Evolutionary conservation across 1,284 basidiomycete genomes (phyloP).

Genomic region (Trametes polyzona): DNA sequence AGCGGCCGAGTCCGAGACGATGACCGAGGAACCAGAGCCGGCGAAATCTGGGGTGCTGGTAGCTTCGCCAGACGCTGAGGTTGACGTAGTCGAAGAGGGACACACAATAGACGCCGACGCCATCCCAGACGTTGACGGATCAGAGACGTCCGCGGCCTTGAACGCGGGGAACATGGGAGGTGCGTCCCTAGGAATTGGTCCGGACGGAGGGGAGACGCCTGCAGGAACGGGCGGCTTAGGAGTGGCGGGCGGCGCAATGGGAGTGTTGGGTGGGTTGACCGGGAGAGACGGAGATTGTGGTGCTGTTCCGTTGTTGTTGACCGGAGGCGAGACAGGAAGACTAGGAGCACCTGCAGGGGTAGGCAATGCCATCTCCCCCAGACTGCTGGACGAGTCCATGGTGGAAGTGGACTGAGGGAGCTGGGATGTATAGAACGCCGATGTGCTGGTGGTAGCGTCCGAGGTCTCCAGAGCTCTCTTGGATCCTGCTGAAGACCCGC

Average conservation of each 20-base stretch:
- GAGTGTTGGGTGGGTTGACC: slow-evolving; percentile 15
- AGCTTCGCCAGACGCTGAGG: not conserved
- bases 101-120: not conserved
- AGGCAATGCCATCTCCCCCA: not conserved
- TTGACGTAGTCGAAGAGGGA: not conserved
- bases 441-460: not conserved
- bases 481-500: not conserved
- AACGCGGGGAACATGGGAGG: slow-evolving; percentile 14
- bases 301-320: not conserved
- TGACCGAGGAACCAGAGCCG: not conserved
- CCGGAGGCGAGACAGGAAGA: not conserved
- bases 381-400: not conserved
- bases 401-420: not conserved
- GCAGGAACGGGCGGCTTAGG: not conserved
- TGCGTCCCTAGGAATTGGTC: slow-evolving; percentile 1
- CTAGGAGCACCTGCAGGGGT: not conserved
- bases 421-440: not conserved
- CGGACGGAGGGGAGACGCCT: not conserved
- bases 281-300: slow-evolving; percentile 10
- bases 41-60: not conserved
- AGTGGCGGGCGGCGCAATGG: not conserved
- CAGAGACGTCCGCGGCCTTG: slow-evolving; percentile 9
- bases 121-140: too few species aligned
- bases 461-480: not conserved
- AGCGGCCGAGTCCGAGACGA: not conserved